Evolutionary conservation across 2,329 filamentous ascomycete species (phyloP).

Genomic region (Pseudocercospora crystallina): DNA sequence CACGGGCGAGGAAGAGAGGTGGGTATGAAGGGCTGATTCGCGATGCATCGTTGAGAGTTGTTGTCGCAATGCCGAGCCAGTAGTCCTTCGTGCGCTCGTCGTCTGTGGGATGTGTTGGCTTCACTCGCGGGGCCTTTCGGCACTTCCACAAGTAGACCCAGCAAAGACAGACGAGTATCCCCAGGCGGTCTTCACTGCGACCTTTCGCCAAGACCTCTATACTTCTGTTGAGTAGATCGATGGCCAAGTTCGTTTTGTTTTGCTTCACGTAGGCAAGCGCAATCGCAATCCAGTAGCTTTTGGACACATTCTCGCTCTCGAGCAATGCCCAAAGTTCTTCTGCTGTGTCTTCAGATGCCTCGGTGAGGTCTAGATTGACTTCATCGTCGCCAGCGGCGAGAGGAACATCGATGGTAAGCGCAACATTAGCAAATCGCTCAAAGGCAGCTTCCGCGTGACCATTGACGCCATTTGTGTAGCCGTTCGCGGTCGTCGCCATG

Average conservation of each 20-base stretch:
- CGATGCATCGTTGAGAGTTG: conserved; percentile 90
- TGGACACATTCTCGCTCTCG: conserved; percentile 88
- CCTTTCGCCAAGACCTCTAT: conserved; percentile 64
- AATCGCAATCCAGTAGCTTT: conserved; percentile 97
- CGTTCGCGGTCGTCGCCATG: conserved; percentile 55
- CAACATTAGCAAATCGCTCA: conserved; percentile 61
- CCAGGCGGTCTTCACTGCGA: conserved; percentile 78
- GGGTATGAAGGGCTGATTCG: conserved; percentile 90
- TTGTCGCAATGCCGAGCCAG: conserved; percentile 87
- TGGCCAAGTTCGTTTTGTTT: conserved; percentile 81
- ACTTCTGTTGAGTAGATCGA: conserved; percentile 70
- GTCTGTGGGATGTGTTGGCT: conserved; percentile 59
- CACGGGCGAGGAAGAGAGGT: conserved; percentile 85
- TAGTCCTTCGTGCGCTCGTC: conserved; percentile 89
- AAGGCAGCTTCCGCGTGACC: conserved; percentile 41
- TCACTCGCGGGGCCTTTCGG: conserved; percentile 70
- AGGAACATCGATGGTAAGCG: conserved; percentile 63
- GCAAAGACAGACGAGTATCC: conserved; percentile 78
- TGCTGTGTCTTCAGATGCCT: conserved; percentile 80
- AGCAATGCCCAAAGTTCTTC: conserved; percentile 93
- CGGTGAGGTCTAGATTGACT: conserved; percentile 91
- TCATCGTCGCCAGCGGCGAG: conserved; percentile 65
- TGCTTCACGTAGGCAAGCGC: conserved; percentile 96
- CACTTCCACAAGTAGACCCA: conserved; percentile 93
- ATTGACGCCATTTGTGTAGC: conserved; percentile 54